These are phyloP conservation scores for Apophysomyces sp. DNA, from an alignment of 371 early-diverging fungal species.

Conservation along the genomic window DNA sequence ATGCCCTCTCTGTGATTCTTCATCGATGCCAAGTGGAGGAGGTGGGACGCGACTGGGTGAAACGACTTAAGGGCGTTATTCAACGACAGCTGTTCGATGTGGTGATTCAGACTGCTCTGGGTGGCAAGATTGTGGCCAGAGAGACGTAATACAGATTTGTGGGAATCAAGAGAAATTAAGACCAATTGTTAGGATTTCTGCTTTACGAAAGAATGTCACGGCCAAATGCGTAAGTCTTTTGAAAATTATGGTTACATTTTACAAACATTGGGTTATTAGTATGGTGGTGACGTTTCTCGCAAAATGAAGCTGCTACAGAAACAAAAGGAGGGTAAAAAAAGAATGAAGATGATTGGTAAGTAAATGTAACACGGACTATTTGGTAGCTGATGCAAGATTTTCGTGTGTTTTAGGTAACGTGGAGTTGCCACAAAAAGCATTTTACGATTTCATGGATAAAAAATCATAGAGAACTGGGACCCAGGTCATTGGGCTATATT, in stretches of 20 bases:
- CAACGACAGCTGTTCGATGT: constrained; percentile 92
- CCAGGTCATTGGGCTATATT: neutral
- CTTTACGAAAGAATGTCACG: constrained; percentile 87
- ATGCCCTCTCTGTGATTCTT: constrained; percentile 88
- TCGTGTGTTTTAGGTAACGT: constrained; percentile 50
- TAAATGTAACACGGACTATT: neutral
- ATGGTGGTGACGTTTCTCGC: constrained; percentile 92
- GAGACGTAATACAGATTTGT: constrained; percentile 64
- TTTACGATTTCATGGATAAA: constrained; percentile 68
- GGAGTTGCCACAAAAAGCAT: constrained; percentile 72
- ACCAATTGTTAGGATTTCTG: constrained; percentile 51
- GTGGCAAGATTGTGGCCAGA: constrained; percentile 82
- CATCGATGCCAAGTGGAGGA: constrained; percentile 74
- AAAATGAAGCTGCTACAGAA: constrained; percentile 91
- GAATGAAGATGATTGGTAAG: constrained; percentile 74
- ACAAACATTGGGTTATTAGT: constrained; percentile 37
- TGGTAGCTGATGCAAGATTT: neutral
- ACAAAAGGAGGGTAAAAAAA: constrained; percentile 89
- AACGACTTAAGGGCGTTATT: constrained; percentile 78
- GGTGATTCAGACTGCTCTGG: constrained; percentile 86
- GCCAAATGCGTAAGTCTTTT: constrained; percentile 82
- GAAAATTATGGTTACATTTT: neutral
- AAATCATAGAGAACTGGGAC: constrained; percentile 9
- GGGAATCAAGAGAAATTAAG: neutral
- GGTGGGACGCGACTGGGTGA: constrained; percentile 83